A percentile compares a stretch with the other conserved stretches of the same genome.
Conservation (phyloP, 345 rosid species). For the Trapa bicornis region DNA sequence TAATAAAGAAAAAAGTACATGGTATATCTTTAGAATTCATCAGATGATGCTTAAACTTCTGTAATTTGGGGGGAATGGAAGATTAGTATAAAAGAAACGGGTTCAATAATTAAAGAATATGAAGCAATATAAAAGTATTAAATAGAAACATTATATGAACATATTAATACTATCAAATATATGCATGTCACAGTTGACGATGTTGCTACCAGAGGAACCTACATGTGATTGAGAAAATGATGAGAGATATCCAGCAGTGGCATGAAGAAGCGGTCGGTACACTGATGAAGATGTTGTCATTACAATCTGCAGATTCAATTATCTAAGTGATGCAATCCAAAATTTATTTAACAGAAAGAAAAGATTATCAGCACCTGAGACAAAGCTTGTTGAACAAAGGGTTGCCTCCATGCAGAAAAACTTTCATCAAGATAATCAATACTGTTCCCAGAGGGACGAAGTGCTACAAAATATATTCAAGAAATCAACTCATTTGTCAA, state of each 20-base stretch:
- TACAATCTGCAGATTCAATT: conserved; percentile 50
- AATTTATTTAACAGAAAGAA: conserved; percentile 5
- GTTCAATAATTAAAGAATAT: background rate
- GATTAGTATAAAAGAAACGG: background rate
- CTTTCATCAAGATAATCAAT: conserved; percentile 43
- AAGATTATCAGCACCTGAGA: conserved; percentile 36
- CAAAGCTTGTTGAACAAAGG: conserved; percentile 53
- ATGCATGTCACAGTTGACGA: background rate
- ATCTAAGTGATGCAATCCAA: conserved; percentile 11
- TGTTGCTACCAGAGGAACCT: conserved; percentile 17
- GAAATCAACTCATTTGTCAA: conserved; percentile 8
- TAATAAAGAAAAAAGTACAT: background rate
- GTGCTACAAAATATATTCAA: conserved; percentile 28
- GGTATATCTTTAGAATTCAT: background rate
- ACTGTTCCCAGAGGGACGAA: conserved; percentile 48
- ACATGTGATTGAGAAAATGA: conserved; percentile 80
- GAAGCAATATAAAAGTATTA: background rate
- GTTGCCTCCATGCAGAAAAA: conserved; percentile 64
- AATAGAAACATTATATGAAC: background rate
- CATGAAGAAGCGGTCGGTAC: conserved; percentile 53
- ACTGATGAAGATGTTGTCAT: conserved; percentile 44
- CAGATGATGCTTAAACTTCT: background rate
- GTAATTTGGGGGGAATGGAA: background rate
- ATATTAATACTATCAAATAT: background rate
- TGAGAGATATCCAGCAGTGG: conserved; percentile 65